Percentiles rank a stretch among this genome's conserved stretches.
phyloP scores from a whole-genome alignment of 306 rosid species.

The Cicer pinnatifidum region DNA sequence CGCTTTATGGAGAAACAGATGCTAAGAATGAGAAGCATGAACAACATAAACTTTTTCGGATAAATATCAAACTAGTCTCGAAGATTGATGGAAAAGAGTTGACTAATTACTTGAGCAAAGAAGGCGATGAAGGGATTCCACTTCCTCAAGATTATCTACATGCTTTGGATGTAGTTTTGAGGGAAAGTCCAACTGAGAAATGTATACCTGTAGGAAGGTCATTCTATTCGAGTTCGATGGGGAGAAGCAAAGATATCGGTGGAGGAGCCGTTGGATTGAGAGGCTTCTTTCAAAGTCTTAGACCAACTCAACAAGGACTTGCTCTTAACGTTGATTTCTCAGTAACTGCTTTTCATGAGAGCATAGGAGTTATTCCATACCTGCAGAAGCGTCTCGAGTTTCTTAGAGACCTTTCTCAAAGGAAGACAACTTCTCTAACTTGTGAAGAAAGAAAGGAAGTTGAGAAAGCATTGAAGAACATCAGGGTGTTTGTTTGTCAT shows the following conservation, averaged over 20 bases:
- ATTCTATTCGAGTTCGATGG: slow-evolving; percentile 77
- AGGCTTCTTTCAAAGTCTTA: slow-evolving; percentile 98
- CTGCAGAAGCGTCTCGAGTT: slow-evolving; percentile 90
- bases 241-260: slow-evolving; percentile 84
- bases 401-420: slow-evolving; percentile 78
- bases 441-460: slow-evolving; percentile 81
- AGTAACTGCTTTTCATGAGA: slow-evolving; percentile 93
- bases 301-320: slow-evolving; percentile 96
- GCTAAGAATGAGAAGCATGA: slow-evolving; percentile 56
- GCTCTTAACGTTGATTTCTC: slow-evolving; percentile 94
- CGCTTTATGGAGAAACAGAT: slow-evolving; percentile 52
- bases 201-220: slow-evolving; percentile 87
- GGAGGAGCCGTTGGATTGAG: slow-evolving; percentile 96
- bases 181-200: slow-evolving; percentile 86
- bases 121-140: slow-evolving; percentile 84
- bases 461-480: slow-evolving; percentile 85
- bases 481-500: slow-evolving; percentile 93
- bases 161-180: slow-evolving; percentile 89
- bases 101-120: slow-evolving; percentile 71
- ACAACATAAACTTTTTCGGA: slow-evolving; percentile 66
- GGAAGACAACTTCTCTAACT: slow-evolving; percentile 64
- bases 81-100: slow-evolving; percentile 79
- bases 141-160: slow-evolving; percentile 97
- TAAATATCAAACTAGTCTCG: slow-evolving; percentile 79
- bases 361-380: slow-evolving; percentile 84